Base-by-base conservation (phyloP, 371 early-diverging fungal species). In the Basidiobolus meristosporus region DNA sequence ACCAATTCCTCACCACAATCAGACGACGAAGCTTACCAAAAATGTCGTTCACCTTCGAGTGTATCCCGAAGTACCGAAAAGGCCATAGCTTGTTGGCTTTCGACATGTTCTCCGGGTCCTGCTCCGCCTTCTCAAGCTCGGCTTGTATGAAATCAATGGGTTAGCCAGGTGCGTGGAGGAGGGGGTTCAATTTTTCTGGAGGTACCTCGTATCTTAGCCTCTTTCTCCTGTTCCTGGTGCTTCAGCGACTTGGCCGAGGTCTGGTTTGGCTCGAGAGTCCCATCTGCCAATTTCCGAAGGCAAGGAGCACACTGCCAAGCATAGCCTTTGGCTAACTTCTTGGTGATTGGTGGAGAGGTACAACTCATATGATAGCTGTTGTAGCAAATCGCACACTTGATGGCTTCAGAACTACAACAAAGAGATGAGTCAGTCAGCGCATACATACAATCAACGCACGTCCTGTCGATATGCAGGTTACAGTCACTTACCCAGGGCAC, bases 41-140 rank as follows among this genome's bases (percentile, higher is more conserved):
- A 22, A 78, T 68, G 31, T 76, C 81, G 12, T 65, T 59, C 17
- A 74, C 58, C 39, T 77, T 63, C 2, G 77, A 71, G 44, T 82
- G 66, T 2, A 73, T 59, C n/a, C 85, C 86, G 63, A 83, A 83
- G 44, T 89, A 89, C 7, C 87, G 67, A 47, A 77, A 89, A 7
- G 90, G 90, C 81, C 82, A 89, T 66, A 73, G 60, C 33, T 68
- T 40, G 37, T 18, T 2, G 30, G 36, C 40, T 31, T 31, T 40
- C 17, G 18, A 7, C 9, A 11, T 18, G 36, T 22, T 11, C 11
- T 17, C 18, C 7, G 11, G 36, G 17, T 36, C 4, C 18, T 36
- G 36, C 17, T 36, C 11, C 36, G 20, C 11, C 36, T 36, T 11
- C 18, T 36, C 36, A 51, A 51, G 29, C 46, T 54, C 22, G 48